Evolutionary conservation across 768 basidiomycete genomes (phyloP).

Genomic region (Mycena rosella): DNA sequence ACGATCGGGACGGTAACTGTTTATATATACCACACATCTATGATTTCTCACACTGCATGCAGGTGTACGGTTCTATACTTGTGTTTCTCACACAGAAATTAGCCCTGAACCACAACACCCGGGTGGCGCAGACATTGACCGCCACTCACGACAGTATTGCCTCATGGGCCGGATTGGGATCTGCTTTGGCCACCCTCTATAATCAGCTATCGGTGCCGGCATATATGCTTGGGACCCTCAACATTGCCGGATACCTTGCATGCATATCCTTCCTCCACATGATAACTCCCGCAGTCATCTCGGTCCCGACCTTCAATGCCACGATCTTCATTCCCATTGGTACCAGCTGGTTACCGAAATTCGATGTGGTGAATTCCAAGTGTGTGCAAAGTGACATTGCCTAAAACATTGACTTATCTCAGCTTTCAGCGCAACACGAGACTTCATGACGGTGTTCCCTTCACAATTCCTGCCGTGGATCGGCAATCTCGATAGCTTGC

Average conservation of each 20-base stretch:
- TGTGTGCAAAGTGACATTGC: neutral
- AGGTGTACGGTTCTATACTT: conserved; percentile 9
- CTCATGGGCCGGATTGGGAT: conserved; percentile 41
- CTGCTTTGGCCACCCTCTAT: conserved; percentile 34
- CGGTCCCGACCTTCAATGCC: neutral
- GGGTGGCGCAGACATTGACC: conserved; percentile 31
- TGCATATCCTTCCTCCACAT: conserved; percentile 2
- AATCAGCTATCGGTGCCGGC: conserved; percentile 19
- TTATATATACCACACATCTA: neutral
- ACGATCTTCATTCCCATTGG: neutral
- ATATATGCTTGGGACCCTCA: neutral
- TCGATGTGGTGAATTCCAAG: neutral
- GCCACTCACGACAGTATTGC: conserved; percentile 34
- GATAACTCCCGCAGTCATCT: neutral
- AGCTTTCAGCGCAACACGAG: neutral
- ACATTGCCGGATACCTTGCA: neutral
- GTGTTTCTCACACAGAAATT: conserved; percentile 39
- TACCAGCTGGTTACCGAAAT: neutral
- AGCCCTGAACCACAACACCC: conserved; percentile 9
- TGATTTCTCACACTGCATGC: neutral
- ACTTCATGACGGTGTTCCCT: neutral
- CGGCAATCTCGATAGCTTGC: neutral
- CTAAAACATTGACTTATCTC: neutral
- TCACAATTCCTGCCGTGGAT: neutral
- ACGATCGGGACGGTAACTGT: neutral